A percentile compares a stretch with the other conserved stretches of the same genome.
These are phyloP conservation scores for Emergomyces orientalis DNA, from an alignment of 2,329 filamentous ascomycete species.

Conservation along the genomic window DNA sequence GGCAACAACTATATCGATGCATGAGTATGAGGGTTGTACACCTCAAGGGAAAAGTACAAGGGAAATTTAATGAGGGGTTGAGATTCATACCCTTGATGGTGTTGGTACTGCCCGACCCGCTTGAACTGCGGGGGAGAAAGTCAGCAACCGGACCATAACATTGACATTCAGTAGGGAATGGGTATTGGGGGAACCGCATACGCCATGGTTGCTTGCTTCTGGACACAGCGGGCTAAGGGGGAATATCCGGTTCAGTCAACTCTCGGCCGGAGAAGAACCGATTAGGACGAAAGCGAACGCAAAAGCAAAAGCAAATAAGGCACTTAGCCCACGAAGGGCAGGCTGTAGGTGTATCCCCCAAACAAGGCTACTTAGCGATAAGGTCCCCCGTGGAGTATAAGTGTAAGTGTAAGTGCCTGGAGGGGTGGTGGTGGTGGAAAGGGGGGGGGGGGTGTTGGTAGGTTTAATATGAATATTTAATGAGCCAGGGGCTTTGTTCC, in stretches of 20 bases:
- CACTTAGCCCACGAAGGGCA: slow-evolving; percentile 5
- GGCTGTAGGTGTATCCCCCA: not conserved
- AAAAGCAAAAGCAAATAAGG: not conserved
- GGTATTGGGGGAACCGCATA: slow-evolving; percentile 32
- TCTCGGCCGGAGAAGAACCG: not conserved
- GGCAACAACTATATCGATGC: slow-evolving; percentile 71
- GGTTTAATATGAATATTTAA: not conserved
- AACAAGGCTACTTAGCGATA: not conserved
- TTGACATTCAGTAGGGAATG: not conserved
- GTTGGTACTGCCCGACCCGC: slow-evolving; percentile 31
- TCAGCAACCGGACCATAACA: slow-evolving; percentile 10
- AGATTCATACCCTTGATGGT: slow-evolving; percentile 44
- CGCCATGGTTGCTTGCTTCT: slow-evolving; percentile 35
- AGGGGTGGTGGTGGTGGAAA: not conserved
- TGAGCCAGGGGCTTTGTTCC: not conserved
- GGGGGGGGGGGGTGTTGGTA: not conserved
- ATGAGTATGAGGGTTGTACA: not conserved
- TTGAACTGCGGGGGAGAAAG: slow-evolving; percentile 22
- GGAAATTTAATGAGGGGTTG: too few species aligned
- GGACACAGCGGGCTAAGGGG: not conserved
- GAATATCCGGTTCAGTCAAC: not conserved
- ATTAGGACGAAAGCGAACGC: not conserved
- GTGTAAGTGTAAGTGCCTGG: too few species aligned
- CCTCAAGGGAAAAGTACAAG: not conserved
- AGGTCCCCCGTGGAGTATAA: not conserved